phyloP scores from a whole-genome alignment of 768 basidiomycete genomes.

The Termitomyces sp. region DNA sequence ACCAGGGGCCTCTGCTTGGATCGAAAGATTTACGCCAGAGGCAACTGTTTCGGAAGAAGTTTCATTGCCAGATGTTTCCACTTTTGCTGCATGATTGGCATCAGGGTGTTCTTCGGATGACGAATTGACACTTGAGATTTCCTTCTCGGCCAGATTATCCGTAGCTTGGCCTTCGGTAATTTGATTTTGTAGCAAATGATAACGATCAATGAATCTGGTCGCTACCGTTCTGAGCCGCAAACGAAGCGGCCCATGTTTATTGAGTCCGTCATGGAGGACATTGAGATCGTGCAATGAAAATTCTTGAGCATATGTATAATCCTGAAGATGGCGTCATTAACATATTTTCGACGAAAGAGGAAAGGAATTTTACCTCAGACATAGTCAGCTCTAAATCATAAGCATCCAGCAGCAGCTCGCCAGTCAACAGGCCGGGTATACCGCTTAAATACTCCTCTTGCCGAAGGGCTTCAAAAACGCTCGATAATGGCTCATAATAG shows the following conservation, averaged over 20 bases:
- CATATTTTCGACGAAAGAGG: not conserved
- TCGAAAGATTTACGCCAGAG: not conserved
- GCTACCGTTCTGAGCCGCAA: conserved; percentile 39
- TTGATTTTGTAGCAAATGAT: conserved; percentile 57
- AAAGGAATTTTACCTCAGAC: conserved; percentile 48
- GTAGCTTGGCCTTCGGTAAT: conserved; percentile 26
- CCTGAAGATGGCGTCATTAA: conserved; percentile 32
- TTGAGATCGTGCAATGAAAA: conserved; percentile 69
- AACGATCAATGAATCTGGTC: conserved; percentile 65
- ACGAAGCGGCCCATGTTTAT: conserved; percentile 57
- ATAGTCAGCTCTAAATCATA: conserved; percentile 59
- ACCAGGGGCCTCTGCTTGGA: not conserved
- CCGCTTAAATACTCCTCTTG: conserved; percentile 48
- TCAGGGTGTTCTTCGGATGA: not conserved
- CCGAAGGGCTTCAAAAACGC: conserved; percentile 68
- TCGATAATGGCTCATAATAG: conserved; percentile 71
- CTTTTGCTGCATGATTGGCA: not conserved
- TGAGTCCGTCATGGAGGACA: conserved; percentile 60
- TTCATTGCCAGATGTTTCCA: not conserved
- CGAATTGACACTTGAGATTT: not conserved
- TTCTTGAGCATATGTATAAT: conserved; percentile 64
- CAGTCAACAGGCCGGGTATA: conserved; percentile 42
- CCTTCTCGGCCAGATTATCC: not conserved
- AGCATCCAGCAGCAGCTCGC: conserved; percentile 67
- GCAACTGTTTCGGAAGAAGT: not conserved